phyloP scores from a whole-genome alignment of 2,329 filamentous ascomycete species.

The Xylaria sp. region DNA sequence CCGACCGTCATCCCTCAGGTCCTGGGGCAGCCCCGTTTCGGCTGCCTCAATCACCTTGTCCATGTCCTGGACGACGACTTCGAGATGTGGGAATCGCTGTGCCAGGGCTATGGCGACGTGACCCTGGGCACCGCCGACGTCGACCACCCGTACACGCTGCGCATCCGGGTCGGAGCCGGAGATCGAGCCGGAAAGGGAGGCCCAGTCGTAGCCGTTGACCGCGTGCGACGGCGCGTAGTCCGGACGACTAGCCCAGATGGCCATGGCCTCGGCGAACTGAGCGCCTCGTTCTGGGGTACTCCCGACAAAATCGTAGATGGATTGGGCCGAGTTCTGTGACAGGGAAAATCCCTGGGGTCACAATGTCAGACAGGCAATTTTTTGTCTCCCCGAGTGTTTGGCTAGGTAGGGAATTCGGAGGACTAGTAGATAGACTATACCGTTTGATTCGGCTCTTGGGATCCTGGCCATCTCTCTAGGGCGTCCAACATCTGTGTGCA shows the following conservation, averaged over 20 bases:
- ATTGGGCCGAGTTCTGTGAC: background rate
- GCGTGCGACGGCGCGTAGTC: background rate
- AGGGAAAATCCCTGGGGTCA: background rate
- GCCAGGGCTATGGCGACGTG: slow-evolving; percentile 33
- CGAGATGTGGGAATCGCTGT: slow-evolving; percentile 26
- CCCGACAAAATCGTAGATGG: background rate
- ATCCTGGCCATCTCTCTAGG: slow-evolving; percentile 41
- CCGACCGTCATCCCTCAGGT: slow-evolving; percentile 7
- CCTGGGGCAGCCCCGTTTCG: slow-evolving; percentile 15
- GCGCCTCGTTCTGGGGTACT: background rate
- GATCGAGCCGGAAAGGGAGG: background rate
- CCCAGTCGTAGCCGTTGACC: slow-evolving; percentile 23
- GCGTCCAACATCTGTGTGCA: slow-evolving; percentile 32
- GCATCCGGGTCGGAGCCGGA: background rate
- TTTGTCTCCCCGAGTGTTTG: no score
- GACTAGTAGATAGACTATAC: slow-evolving; percentile 31
- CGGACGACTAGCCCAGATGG: slow-evolving; percentile 16
- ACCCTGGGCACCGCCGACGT: slow-evolving; percentile 33
- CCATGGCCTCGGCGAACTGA: slow-evolving; percentile 7
- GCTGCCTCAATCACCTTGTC: slow-evolving; percentile 21
- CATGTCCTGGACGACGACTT: slow-evolving; percentile 41
- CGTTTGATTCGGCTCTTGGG: slow-evolving; percentile 41
- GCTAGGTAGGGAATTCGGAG: no score
- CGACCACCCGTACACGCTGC: slow-evolving; percentile 4
- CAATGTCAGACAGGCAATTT: background rate